A percentile compares a stretch with the other conserved stretches of the same genome.
These are phyloP conservation scores for Phialemoniopsis sp. DNA, from an alignment of 2,329 filamentous ascomycete species.

Conservation along the genomic window DNA sequence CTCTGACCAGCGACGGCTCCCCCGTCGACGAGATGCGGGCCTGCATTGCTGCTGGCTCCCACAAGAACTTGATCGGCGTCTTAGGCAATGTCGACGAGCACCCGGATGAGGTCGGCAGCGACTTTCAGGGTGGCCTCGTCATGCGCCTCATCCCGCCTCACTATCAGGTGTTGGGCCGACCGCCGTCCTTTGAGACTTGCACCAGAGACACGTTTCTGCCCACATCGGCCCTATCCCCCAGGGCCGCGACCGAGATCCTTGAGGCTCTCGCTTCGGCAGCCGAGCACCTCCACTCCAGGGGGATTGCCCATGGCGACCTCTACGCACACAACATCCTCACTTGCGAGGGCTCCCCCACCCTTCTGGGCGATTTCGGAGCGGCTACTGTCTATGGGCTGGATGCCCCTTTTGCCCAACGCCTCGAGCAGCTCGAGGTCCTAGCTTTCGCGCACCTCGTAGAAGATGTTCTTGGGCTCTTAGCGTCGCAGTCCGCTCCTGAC, in stretches of 20 bases:
- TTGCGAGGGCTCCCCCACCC: constrained; percentile 14
- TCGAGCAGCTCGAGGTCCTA: constrained; percentile 41
- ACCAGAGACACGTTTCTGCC: constrained; percentile 35
- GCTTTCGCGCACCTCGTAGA: constrained; percentile 43
- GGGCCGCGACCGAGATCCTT: constrained; percentile 28
- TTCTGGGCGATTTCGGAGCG: too few species aligned
- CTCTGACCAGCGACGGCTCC: constrained; percentile 39
- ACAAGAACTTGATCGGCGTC: constrained; percentile 39
- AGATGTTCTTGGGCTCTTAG: constrained; percentile 32
- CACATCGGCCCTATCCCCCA: constrained; percentile 19
- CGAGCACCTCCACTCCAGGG: constrained; percentile 35
- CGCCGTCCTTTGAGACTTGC: constrained; percentile 38
- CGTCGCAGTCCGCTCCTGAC: too few species aligned
- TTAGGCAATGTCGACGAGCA: constrained; percentile 37
- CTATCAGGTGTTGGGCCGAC: constrained; percentile 36
- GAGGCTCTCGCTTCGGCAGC: constrained; percentile 34
- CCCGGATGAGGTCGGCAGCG: constrained; percentile 22
- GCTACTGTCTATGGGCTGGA: too few species aligned
- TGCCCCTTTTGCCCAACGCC: constrained; percentile 14
- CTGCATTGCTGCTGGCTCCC: constrained; percentile 37
- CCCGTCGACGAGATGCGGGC: constrained; percentile 45
- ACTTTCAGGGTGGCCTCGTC: constrained; percentile 32
- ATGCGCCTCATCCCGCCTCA: constrained; percentile 39
- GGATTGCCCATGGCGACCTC: constrained; percentile 40
- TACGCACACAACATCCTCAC: constrained; percentile 44